Evolutionary conservation across 1,139 yeast species (phyloP), one percentile per base, ranked within the genome.

Genomic region (Hyphopichia burtonii): DNA sequence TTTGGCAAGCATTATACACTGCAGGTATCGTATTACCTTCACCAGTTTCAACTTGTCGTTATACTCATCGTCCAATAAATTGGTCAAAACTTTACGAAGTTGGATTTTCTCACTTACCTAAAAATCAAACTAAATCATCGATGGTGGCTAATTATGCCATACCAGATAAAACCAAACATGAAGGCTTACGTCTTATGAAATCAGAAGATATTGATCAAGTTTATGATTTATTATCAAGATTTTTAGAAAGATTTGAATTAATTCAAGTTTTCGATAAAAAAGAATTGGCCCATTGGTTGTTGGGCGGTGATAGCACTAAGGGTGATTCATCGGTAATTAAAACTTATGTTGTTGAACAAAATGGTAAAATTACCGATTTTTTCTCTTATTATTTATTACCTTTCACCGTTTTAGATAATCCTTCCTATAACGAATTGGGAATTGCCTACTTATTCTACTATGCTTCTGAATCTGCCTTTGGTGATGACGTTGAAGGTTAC

Each of bases 1-100:
- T 91, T 46, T 93, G 98, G 97, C 98, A 93, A 62, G 99, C 99
- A 0, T 74, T 94, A 46, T 90, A 89, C 63, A 91, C 99, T 11
- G 96, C 94, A 0, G 99, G 99, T 6, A 80, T 83, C 6, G 83
- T 89, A 5, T 74, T 93, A 46, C 99, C 99, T 16, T 83, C 93
- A 18, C 99, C 99, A 0, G 78, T 93, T 8, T 72, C 96, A n/a
- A 83, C 89, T 2, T 84, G 96, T 59, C 79, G 98, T 50, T 94
- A 94, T 64, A 86, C 88, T 40, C 99, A 93, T 65, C 85, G 99
- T 53, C 95, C 98, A 2, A 71, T 93, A 50, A 86, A 93, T 61
- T 93, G 99, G 99, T 71, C 80, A 17, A 93, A 89, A 58, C 74
- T 93, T 28, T 75, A 86, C 56, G 96, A 89, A 42, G 96, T 90